These are phyloP conservation scores for Mucor irregularis DNA, from an alignment of 371 early-diverging fungal genomes.

Conservation along the genomic window DNA sequence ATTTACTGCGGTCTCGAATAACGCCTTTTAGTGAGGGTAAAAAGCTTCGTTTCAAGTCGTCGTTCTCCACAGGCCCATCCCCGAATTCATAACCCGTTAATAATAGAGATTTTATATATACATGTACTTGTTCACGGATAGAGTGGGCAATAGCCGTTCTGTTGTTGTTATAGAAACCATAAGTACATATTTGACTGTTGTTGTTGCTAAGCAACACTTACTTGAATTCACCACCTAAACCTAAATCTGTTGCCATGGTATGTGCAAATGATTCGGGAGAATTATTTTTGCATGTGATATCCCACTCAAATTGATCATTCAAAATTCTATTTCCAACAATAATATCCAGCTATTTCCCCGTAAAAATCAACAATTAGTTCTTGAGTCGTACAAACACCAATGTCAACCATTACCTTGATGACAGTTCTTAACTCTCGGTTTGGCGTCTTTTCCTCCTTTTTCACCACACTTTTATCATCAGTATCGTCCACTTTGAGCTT, in stretches of 20 bases:
- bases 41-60: constrained; percentile 69
- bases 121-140: constrained; percentile 91
- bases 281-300: constrained; percentile 60
- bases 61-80: constrained; percentile 67
- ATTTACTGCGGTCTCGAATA: constrained; percentile 49
- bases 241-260: constrained; percentile 53
- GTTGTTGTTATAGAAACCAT: too few relatives aligned
- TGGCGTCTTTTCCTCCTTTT: constrained; percentile 16
- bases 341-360: constrained; percentile 38
- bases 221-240: constrained; percentile 81
- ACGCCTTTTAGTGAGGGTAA: constrained; percentile 60
- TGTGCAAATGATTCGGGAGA: constrained; percentile 29
- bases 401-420: constrained; percentile 16
- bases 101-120: constrained; percentile 77
- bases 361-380: too few relatives aligned
- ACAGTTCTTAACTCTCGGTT: constrained; percentile 26
- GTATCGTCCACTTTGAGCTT: background rate
- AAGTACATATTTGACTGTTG: too few relatives aligned
- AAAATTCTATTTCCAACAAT: constrained; percentile 59
- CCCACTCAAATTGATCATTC: constrained; percentile 95
- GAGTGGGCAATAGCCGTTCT: constrained; percentile 90
- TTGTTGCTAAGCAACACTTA: too few relatives aligned
- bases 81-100: constrained; percentile 79
- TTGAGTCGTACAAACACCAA: background rate
- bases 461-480: too few relatives aligned